phyloP scores from a whole-genome alignment of 176 grass and related monocot species.

The Eragrostis curvula region DNA sequence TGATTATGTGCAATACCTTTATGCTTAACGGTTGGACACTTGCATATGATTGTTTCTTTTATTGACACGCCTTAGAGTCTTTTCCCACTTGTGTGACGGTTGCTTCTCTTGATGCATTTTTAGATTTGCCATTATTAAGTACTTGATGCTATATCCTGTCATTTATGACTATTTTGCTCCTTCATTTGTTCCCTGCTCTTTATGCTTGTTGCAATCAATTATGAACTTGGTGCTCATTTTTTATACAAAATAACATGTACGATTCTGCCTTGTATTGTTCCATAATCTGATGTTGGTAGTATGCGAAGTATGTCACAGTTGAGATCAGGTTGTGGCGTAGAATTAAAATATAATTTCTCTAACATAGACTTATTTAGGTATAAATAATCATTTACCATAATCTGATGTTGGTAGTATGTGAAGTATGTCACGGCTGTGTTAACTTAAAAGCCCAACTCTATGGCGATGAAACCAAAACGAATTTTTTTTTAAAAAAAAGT shows the following conservation, averaged over 20 bases:
- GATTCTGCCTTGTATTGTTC: background rate
- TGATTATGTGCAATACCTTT: conserved; percentile 29
- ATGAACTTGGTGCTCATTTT: conserved; percentile 4
- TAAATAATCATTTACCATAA: background rate
- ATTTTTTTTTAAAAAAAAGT: too few relatives aligned
- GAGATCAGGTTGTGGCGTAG: background rate
- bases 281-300: background rate
- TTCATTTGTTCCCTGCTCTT: background rate
- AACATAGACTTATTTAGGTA: background rate
- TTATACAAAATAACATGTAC: conserved; percentile 7
- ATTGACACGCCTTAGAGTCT: conserved; percentile 2
- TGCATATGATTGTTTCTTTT: conserved; percentile 1
- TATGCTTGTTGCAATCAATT: background rate
- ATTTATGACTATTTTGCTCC: background rate
- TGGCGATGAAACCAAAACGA: too few relatives aligned
- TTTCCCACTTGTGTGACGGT: background rate
- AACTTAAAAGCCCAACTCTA: too few relatives aligned
- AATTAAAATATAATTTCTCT: background rate
- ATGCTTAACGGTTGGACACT: background rate
- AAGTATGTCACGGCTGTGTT: too few relatives aligned
- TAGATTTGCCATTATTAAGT: background rate
- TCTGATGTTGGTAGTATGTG: too few relatives aligned
- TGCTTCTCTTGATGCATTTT: background rate
- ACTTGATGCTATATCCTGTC: background rate
- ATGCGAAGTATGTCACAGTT: background rate